These are phyloP conservation scores for Solanum pennellii DNA, from an alignment of 257 asterid genomes.

Conservation along the genomic window DNA sequence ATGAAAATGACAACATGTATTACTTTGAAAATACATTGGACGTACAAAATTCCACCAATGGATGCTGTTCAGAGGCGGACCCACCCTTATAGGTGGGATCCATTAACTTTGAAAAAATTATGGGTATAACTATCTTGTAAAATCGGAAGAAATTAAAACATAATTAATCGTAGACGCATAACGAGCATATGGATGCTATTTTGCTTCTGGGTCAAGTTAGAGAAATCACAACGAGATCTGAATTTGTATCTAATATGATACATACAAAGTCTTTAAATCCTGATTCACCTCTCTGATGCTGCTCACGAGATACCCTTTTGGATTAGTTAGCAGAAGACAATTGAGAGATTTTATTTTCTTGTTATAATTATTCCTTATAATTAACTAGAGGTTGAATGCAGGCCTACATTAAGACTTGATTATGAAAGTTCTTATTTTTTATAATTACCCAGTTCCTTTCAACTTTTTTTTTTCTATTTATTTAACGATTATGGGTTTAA, in stretches of 20 bases:
- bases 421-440: background rate
- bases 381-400: background rate
- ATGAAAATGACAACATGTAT: background rate
- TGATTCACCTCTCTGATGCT: too few species aligned
- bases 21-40: background rate
- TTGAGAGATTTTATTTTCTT: background rate
- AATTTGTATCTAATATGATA: background rate
- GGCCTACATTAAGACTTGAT: background rate
- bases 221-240: fast-evolving
- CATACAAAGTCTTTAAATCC: too few species aligned
- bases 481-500: background rate
- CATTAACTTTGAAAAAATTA: too few species aligned
- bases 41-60: background rate
- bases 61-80: background rate
- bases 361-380: background rate
- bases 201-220: too few species aligned
- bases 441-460: background rate
- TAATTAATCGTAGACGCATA: too few species aligned
- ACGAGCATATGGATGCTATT: too few species aligned
- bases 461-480: background rate
- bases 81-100: background rate
- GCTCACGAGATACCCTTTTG: background rate
- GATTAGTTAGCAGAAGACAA: background rate
- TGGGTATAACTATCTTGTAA: too few species aligned
- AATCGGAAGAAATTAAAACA: fast-evolving